Evolutionary conservation across 2,329 filamentous ascomycete species (phyloP), one percentile per base, ranked within the genome.

Genomic region (Penicillium griseofulvum): DNA sequence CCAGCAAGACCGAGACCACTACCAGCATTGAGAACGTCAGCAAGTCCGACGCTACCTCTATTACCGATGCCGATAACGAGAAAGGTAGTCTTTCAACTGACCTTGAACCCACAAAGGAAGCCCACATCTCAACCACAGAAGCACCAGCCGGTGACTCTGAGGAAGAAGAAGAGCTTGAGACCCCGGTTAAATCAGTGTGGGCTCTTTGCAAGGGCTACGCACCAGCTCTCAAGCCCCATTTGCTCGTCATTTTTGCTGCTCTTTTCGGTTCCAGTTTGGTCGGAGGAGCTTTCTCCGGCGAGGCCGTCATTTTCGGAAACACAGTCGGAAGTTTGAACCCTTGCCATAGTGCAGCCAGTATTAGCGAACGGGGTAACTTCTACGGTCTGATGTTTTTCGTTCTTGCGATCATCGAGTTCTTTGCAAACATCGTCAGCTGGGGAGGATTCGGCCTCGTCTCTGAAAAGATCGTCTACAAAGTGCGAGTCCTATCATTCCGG

Each of bases 381-480:
- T 84, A 81, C 36, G 81, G 81, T 0, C 74, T 83, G 4, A 76
- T 87, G 66, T 82, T 85, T 69, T 86, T 87, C 65, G 78, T 85
- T 61, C 75, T 87, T 4, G 84, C 82, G 1, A 76, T 81, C 34
- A 76, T 85, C 22, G 83, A 85, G 57, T 80, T 87, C 64, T 76
- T 84, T 24, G 83, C 83, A 60, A 87, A 89, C 59, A 72, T 84
- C 5, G 76, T 80, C 29, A 87, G 83, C 60, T 83, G 83, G 78
- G 76, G 79, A 1, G 72, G 74, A 3, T 86, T 86, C 58, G 83
- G 83, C 1, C 74, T 78, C 54, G 74, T 85, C 0, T 83, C 87
- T 0, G 87, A 90, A 67, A 83, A 86, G 58, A 73, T 88, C 1
- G 76, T 90, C 1, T 86, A 85, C 68, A 81, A 78, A 42, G 81